These are phyloP conservation scores for Colletotrichum cereale DNA, from an alignment of 2,329 filamentous ascomycete genomes.

Conservation along the genomic window DNA sequence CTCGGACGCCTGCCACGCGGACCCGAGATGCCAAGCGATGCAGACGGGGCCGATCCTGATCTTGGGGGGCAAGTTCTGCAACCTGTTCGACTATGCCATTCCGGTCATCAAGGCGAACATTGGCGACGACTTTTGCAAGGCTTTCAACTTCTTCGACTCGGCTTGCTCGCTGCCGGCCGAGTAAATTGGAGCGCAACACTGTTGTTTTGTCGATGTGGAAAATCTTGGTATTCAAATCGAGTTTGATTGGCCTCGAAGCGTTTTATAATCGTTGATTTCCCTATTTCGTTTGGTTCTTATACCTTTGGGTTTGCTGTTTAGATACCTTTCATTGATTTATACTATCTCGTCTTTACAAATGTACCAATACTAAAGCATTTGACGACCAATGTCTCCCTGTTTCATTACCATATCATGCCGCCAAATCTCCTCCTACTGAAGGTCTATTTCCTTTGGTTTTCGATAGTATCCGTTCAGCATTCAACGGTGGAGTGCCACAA, in stretches of 20 bases:
- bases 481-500: not conserved
- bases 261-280: no score
- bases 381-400: not conserved
- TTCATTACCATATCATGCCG: not conserved
- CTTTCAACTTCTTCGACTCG: not conserved
- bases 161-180: not conserved
- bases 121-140: not conserved
- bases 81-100: constrained; percentile 5
- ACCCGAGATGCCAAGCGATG: not conserved
- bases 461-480: not conserved
- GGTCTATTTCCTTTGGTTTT: not conserved
- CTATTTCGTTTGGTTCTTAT: no score
- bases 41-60: not conserved
- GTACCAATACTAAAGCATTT: no score
- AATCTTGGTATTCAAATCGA: no score
- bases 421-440: not conserved
- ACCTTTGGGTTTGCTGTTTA: no score
- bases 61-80: constrained; percentile 3
- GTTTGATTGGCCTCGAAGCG: no score
- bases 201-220: no score
- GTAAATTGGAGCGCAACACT: not conserved
- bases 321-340: no score
- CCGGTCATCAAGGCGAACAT: not conserved
- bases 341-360: no score
- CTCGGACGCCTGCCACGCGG: not conserved